phyloP scores from a whole-genome alignment of 176 grass and related monocot genomes.

The Avena insularis region DNA sequence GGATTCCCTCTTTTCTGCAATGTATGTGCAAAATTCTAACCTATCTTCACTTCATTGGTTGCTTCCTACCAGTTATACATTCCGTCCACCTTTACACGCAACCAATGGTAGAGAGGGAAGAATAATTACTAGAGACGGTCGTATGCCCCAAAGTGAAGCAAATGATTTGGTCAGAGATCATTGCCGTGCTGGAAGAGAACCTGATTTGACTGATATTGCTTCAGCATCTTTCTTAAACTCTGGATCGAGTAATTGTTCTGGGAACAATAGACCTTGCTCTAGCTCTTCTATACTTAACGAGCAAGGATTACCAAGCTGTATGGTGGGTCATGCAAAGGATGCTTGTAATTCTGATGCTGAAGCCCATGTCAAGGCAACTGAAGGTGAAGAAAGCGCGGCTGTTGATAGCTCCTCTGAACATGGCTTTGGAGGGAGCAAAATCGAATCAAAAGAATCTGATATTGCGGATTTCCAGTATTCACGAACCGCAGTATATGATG shows the following conservation, averaged over 20 bases:
- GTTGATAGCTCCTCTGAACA: constrained; percentile 33
- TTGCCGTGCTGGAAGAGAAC: constrained; percentile 18
- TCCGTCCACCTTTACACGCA: constrained; percentile 27
- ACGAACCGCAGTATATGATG: neutral
- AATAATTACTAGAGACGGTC: constrained; percentile 3
- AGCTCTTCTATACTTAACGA: constrained; percentile 32
- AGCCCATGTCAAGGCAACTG: constrained; percentile 6
- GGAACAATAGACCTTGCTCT: constrained; percentile 23
- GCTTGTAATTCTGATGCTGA: constrained; percentile 38
- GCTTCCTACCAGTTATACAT: constrained; percentile 42
- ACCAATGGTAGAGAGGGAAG: constrained; percentile 38
- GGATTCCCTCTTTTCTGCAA: neutral
- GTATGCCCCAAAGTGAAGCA: constrained; percentile 42
- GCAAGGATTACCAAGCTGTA: constrained; percentile 29
- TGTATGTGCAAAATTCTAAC: constrained; percentile 28
- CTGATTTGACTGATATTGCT: constrained; percentile 30
- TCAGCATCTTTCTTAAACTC: constrained; percentile 34
- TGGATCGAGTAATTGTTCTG: constrained; percentile 34
- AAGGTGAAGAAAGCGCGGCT: constrained; percentile 8
- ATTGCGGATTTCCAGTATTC: constrained; percentile 22
- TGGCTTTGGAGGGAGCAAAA: constrained; percentile 25
- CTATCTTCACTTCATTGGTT: constrained; percentile 36
- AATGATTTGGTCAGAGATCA: constrained; percentile 33
- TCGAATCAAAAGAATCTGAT: constrained; percentile 31
- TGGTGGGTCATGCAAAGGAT: constrained; percentile 37